These are phyloP conservation scores for Colletotrichum endophyticum DNA, from an alignment of 2,329 filamentous ascomycete genomes.

Conservation along the genomic window DNA sequence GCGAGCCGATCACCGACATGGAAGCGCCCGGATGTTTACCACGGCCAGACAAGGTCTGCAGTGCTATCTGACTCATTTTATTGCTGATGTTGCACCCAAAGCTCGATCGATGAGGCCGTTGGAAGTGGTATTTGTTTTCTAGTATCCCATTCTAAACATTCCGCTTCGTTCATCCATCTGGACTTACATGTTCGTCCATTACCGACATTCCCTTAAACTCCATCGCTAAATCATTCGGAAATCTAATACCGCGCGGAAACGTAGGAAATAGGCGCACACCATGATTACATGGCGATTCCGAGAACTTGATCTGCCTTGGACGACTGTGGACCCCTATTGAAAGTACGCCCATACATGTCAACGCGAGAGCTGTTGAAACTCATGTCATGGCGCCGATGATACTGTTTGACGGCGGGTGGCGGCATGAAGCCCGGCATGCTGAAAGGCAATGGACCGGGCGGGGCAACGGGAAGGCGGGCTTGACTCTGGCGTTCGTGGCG, in stretches of 20 bases:
- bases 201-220: background rate
- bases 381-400: background rate
- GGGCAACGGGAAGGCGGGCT: background rate
- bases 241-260: background rate
- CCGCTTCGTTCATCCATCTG: background rate
- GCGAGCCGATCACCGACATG: background rate
- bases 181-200: background rate
- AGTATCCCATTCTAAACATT: background rate
- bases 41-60: background rate
- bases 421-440: background rate
- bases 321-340: background rate
- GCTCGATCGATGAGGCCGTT: background rate
- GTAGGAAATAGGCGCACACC: background rate
- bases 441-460: background rate
- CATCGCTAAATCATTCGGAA: background rate
- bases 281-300: conserved; percentile 5
- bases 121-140: background rate
- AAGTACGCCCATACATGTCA: background rate
- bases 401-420: background rate
- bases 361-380: background rate
- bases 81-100: background rate
- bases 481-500: background rate
- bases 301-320: conserved; percentile 5
- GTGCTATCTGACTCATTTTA: background rate
- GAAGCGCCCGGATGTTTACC: background rate